Evolutionary conservation across 148 eudicot species (phyloP).

Genomic region (Rhododendron vialii): DNA sequence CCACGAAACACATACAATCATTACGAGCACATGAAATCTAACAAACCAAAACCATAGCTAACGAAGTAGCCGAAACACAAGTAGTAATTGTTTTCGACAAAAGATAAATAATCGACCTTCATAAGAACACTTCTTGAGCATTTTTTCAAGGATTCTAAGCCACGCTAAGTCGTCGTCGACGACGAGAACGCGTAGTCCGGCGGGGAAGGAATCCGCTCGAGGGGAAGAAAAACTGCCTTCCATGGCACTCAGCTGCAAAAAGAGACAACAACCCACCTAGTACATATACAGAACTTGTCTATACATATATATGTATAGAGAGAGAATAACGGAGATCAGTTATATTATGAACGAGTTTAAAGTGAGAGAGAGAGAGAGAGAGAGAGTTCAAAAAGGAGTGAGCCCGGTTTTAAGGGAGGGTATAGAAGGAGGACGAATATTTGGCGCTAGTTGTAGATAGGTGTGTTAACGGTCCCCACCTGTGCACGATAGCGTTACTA

Average conservation of each 20-base stretch:
- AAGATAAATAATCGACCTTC: conserved; percentile 45
- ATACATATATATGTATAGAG: neutral
- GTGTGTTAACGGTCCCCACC: conserved; percentile 1
- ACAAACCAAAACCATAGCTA: neutral
- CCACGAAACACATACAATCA: neutral
- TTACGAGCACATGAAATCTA: neutral
- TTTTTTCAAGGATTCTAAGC: conserved; percentile 87
- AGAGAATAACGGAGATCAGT: neutral
- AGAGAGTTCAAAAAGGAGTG: neutral
- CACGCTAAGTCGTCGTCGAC: conserved; percentile 94
- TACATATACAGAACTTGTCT: conserved; percentile 1
- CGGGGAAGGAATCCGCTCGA: conserved; percentile 62
- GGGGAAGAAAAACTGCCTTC: conserved; percentile 65
- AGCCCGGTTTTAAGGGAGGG: conserved; percentile 7
- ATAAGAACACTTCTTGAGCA: conserved; percentile 95
- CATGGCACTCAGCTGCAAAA: conserved; percentile 13
- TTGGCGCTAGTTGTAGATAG: neutral
- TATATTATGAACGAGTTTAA: neutral
- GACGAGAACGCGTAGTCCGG: conserved; percentile 80
- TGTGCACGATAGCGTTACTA: neutral
- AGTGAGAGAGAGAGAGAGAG: conserved; percentile 17
- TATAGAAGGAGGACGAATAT: conserved; percentile 32
- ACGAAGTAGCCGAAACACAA: neutral
- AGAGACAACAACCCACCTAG: neutral
- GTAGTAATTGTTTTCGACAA: neutral